These are phyloP conservation scores for Neophaeococcomyces mojaviensis DNA, from an alignment of 2,329 filamentous ascomycete species.

Conservation along the genomic window DNA sequence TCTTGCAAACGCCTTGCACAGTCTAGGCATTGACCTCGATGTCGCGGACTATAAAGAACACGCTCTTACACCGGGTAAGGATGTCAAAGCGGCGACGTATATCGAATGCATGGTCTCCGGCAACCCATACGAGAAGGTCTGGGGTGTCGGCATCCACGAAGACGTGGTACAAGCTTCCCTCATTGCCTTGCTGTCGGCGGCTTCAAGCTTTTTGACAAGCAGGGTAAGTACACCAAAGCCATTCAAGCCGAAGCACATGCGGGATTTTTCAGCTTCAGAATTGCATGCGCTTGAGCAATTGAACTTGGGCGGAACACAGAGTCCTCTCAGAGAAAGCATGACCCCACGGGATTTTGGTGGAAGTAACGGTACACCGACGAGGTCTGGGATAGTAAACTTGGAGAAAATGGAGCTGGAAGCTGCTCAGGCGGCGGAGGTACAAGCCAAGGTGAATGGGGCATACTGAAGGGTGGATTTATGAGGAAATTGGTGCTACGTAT, in stretches of 20 bases:
- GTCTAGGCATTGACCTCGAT: constrained; percentile 76
- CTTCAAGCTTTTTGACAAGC: constrained; percentile 58
- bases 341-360: constrained; percentile 22
- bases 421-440: constrained; percentile 14
- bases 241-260: constrained; percentile 51
- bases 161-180: constrained; percentile 87
- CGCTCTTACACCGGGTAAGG: constrained; percentile 54
- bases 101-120: constrained; percentile 74
- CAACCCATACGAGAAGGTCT: constrained; percentile 61
- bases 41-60: constrained; percentile 96
- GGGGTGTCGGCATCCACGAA: constrained; percentile 87
- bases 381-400: constrained; percentile 26
- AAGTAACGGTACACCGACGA: constrained; percentile 15
- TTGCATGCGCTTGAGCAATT: constrained; percentile 37
- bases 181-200: constrained; percentile 76
- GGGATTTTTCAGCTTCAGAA: constrained; percentile 41
- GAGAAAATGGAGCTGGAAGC: constrained; percentile 33
- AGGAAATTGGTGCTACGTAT: too few relatives aligned
- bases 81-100: constrained; percentile 90
- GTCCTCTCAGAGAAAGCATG: constrained; percentile 16
- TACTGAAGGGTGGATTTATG: too few relatives aligned
- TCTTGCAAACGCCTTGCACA: constrained; percentile 70
- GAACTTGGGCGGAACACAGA: constrained; percentile 19
- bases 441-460: too few relatives aligned
- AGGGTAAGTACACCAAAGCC: constrained; percentile 61